phyloP scores from a whole-genome alignment of 129 eudicot genomes.

The Artemisia annua region DNA sequence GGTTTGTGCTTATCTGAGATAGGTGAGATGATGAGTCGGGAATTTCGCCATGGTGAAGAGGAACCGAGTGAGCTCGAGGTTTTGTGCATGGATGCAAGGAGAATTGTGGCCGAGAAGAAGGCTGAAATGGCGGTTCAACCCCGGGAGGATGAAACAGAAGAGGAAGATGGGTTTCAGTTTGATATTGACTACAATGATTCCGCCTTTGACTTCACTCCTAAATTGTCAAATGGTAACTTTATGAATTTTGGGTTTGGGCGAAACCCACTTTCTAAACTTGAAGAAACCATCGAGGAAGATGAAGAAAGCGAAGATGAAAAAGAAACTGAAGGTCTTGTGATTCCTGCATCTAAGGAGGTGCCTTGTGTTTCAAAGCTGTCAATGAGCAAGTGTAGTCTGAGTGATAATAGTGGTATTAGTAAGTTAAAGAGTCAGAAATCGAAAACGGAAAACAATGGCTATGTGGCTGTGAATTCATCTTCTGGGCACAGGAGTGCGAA shows the following conservation, averaged over 20 bases:
- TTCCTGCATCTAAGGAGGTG: conserved; percentile 18
- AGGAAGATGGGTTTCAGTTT: conserved; percentile 63
- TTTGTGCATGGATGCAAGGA: conserved; percentile 79
- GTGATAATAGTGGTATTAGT: conserved; percentile 40
- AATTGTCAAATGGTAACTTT: conserved; percentile 37
- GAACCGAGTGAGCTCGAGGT: conserved; percentile 95
- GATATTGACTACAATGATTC: conserved; percentile 68
- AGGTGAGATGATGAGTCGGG: conserved; percentile 97
- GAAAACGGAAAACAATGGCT: conserved; percentile 37
- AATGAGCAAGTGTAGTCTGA: conserved; percentile 39
- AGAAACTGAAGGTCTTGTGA: conserved; percentile 9
- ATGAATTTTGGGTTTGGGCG: conserved; percentile 45
- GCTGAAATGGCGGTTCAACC: conserved; percentile 27
- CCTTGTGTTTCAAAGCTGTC: conserved; percentile 53
- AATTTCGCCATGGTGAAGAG: conserved; percentile 84
- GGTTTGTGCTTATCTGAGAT: conserved; percentile 93
- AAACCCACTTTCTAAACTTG: conserved; percentile 71
- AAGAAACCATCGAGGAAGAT: conserved; percentile 47
- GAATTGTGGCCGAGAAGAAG: conserved; percentile 61
- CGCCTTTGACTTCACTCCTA: conserved; percentile 46
- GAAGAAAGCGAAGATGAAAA: conserved; percentile 33
- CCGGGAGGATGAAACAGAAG: conserved; percentile 44
- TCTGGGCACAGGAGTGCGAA: conserved; percentile 92
- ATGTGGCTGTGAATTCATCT: conserved; percentile 53
- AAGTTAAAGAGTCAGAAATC: conserved; percentile 13